A percentile compares a stretch with the other conserved stretches of the same genome.
phyloP scores from a whole-genome alignment of 331 rosid genomes.

The Erythrophleum ivorense region DNA sequence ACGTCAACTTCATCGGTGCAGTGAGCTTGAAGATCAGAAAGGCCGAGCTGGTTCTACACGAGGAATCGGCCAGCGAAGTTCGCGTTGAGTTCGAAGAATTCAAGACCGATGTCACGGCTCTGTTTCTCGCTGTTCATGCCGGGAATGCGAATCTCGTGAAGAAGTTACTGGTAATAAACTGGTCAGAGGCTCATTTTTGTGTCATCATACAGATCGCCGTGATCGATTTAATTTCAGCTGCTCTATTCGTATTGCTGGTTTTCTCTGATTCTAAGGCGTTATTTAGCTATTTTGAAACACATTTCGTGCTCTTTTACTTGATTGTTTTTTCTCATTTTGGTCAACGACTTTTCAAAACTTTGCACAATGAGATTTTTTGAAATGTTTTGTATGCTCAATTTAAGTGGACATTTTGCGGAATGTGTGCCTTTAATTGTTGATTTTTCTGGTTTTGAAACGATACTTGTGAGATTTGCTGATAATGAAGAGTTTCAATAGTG shows the following conservation, averaged over 20 bases:
- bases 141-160: conserved; percentile 63
- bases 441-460: conserved; percentile 8
- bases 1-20: conserved; percentile 85
- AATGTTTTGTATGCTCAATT: conserved; percentile 5
- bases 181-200: conserved; percentile 2
- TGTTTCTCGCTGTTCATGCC: conserved; percentile 86
- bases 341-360: background rate
- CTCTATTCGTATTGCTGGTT: conserved; percentile 39
- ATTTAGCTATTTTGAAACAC: background rate
- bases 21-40: conserved; percentile 59
- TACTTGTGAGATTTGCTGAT: background rate
- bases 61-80: conserved; percentile 69
- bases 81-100: conserved; percentile 69
- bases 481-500: background rate
- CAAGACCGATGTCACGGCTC: conserved; percentile 82
- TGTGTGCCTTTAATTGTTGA: background rate
- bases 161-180: conserved; percentile 71
- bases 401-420: background rate
- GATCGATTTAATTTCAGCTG: conserved; percentile 42
- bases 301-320: background rate
- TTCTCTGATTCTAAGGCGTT: conserved; percentile 24
- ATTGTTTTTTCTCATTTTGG: background rate
- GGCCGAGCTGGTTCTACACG: conserved; percentile 56
- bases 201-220: conserved; percentile 32
- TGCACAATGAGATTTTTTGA: background rate